Percentiles rank a stretch among this genome's conserved stretches.
phyloP scores from a whole-genome alignment of 768 basidiomycete species.

The Tremella mesenterica region DNA sequence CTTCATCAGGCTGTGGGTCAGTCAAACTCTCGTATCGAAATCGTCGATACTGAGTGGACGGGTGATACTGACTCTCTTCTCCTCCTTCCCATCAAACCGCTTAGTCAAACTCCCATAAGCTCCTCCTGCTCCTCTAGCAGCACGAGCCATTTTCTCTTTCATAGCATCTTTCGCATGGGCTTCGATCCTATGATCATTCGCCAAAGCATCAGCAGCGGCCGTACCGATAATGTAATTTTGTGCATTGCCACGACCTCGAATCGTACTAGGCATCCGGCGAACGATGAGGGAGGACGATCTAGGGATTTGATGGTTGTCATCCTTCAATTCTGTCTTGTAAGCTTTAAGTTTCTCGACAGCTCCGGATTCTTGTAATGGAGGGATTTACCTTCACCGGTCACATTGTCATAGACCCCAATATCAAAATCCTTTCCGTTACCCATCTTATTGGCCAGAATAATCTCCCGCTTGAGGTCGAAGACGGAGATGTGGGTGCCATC shows the following conservation, averaged over 20 bases:
- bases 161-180: constrained; percentile 31
- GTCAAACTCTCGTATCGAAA: not conserved
- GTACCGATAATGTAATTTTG: constrained; percentile 45
- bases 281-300: constrained; percentile 90
- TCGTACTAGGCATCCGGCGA: constrained; percentile 69
- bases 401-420: constrained; percentile 71
- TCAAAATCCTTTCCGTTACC: constrained; percentile 90
- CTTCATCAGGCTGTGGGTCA: constrained; percentile 8
- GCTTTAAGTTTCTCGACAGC: not conserved
- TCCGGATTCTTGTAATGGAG: no score
- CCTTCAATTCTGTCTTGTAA: constrained; percentile 62
- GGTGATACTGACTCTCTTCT: constrained; percentile 43
- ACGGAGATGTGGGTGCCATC: constrained; percentile 98
- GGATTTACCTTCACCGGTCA: constrained; percentile 74
- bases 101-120: constrained; percentile 56
- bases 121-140: constrained; percentile 21
- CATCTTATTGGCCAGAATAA: constrained; percentile 91
- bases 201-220: constrained; percentile 47
- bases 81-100: constrained; percentile 81
- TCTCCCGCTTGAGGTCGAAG: constrained; percentile 97
- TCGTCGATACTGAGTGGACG: not conserved
- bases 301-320: constrained; percentile 84
- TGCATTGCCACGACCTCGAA: constrained; percentile 46
- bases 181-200: constrained; percentile 50
- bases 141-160: constrained; percentile 29